Evolutionary conservation across 2,329 filamentous ascomycete species (phyloP).

Genomic region (Talaromyces islandicus): DNA sequence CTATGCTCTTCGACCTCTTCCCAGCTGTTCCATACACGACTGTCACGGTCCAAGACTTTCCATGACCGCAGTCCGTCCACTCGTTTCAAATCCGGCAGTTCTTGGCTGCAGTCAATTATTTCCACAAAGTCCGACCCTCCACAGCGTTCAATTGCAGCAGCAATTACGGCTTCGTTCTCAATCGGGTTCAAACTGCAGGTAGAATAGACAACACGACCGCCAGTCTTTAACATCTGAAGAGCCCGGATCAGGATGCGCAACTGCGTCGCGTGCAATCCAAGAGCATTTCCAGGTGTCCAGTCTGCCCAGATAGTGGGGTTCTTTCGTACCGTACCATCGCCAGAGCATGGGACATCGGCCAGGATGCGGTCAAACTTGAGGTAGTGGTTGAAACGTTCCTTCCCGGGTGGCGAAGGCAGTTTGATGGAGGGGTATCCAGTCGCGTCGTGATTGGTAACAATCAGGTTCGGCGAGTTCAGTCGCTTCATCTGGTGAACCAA

Average conservation of each 20-base stretch:
- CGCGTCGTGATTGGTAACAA: slow-evolving; percentile 97
- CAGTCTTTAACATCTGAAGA: slow-evolving; percentile 91
- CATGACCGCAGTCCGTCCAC: slow-evolving; percentile 71
- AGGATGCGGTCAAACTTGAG: slow-evolving; percentile 96
- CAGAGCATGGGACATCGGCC: slow-evolving; percentile 62
- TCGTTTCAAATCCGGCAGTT: slow-evolving; percentile 71
- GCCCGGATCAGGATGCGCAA: slow-evolving; percentile 84
- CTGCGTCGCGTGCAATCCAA: slow-evolving; percentile 83
- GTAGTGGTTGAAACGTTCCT: slow-evolving; percentile 57
- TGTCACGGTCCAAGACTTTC: slow-evolving; percentile 86
- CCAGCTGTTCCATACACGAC: slow-evolving; percentile 74
- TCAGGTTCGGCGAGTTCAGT: slow-evolving; percentile 88
- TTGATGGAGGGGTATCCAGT: slow-evolving; percentile 91
- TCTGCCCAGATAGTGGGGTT: slow-evolving; percentile 87
- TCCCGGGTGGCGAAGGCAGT: slow-evolving; percentile 58
- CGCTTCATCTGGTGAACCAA: slow-evolving; percentile 96
- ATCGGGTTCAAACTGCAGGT: slow-evolving; percentile 99
- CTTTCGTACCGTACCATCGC: slow-evolving; percentile 9
- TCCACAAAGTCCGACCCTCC: slow-evolving; percentile 76
- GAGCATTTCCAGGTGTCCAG: slow-evolving; percentile 80
- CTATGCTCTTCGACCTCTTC: slow-evolving; percentile 69
- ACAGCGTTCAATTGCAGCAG: slow-evolving; percentile 81
- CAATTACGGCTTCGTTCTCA: slow-evolving; percentile 90
- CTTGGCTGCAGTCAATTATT: slow-evolving; percentile 74
- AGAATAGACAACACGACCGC: slow-evolving; percentile 91